Conservation (phyloP, 805 yeast genomes). For the Candida chauliodis region DNA sequence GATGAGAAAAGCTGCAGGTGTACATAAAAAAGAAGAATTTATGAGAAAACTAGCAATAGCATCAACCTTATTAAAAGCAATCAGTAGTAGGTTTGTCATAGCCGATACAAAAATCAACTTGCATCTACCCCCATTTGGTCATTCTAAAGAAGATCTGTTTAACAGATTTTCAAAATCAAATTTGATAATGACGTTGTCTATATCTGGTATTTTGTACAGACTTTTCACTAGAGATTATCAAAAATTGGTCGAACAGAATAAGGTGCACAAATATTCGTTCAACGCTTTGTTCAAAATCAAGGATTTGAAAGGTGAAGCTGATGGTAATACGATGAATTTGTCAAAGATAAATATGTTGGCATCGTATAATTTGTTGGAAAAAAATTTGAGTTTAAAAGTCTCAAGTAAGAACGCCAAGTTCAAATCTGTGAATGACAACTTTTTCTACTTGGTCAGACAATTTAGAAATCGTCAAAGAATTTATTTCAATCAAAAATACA, state of each 20-base stretch:
- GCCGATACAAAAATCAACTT: slow-evolving; percentile 27
- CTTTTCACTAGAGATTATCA: slow-evolving; percentile 24
- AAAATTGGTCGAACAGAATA: slow-evolving; percentile 9
- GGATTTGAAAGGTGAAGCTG: slow-evolving; percentile 25
- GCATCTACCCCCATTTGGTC: slow-evolving; percentile 28
- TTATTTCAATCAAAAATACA: slow-evolving; percentile 25
- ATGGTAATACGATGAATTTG: slow-evolving; percentile 26
- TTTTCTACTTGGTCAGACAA: slow-evolving; percentile 33
- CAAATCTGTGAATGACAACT: slow-evolving; percentile 33
- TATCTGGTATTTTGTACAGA: slow-evolving; percentile 23
- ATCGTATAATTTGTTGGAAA: slow-evolving; percentile 22
- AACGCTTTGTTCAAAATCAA: slow-evolving; percentile 28
- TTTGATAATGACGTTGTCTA: slow-evolving; percentile 18
- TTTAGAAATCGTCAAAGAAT: slow-evolving; percentile 26
- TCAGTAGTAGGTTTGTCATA: slow-evolving; percentile 22
- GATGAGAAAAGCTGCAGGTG: slow-evolving; percentile 8
- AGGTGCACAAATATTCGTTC: slow-evolving; percentile 12
- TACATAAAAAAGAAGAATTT: slow-evolving; percentile 8
- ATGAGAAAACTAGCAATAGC: slow-evolving; percentile 5
- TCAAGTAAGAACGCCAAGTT: slow-evolving; percentile 24
- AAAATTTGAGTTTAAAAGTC: slow-evolving; percentile 20
- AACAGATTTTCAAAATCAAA: slow-evolving; percentile 27
- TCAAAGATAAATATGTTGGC: slow-evolving; percentile 25
- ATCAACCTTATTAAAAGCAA: slow-evolving; percentile 13
- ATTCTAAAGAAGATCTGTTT: slow-evolving; percentile 11